These are phyloP conservation scores for Eudorina sp. DNA, from an alignment of 139 green algal genomes.

Conservation along the genomic window DNA sequence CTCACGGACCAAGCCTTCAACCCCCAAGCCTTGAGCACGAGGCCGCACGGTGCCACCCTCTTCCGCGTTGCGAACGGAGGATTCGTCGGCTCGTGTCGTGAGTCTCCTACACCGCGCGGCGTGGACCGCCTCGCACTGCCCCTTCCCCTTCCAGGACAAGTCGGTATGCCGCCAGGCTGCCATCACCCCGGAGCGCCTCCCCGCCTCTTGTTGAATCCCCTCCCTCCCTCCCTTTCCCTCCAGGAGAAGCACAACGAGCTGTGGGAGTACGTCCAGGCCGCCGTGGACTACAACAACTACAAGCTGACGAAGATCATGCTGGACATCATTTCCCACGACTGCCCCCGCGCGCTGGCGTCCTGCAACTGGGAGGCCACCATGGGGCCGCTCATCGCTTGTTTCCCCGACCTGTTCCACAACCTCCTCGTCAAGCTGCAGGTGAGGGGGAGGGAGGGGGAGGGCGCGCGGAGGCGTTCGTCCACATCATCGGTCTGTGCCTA, in stretches of 20 bases:
- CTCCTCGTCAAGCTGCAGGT: slow-evolving; percentile 44
- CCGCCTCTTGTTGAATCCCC: not conserved
- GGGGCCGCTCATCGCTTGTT: slow-evolving; percentile 40
- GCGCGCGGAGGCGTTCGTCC: too few species aligned
- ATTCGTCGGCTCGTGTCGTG: too few species aligned
- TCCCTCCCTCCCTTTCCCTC: not conserved
- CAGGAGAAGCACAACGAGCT: slow-evolving; percentile 44
- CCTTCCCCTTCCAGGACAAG: too few species aligned
- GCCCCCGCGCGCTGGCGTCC: not conserved
- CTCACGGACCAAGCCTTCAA: too few species aligned
- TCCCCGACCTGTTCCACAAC: slow-evolving; percentile 42
- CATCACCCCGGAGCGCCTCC: not conserved
- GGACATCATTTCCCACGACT: slow-evolving; percentile 16
- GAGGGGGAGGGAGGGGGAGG: too few species aligned
- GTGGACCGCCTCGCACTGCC: too few species aligned
- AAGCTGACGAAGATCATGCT: slow-evolving; percentile 43
- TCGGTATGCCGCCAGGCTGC: too few species aligned
- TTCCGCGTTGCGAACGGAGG: too few species aligned
- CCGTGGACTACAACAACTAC: slow-evolving; percentile 38
- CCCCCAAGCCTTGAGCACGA: too few species aligned
- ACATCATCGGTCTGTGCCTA: too few species aligned
- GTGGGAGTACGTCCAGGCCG: slow-evolving; percentile 23
- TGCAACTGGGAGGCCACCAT: slow-evolving; percentile 38
- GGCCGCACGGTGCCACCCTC: too few species aligned
- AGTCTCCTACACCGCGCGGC: too few species aligned